Percentiles rank a stretch among this genome's conserved stretches.
These are phyloP conservation scores for Irpex lacteus DNA, from an alignment of 1,284 basidiomycete species.

Conservation along the genomic window DNA sequence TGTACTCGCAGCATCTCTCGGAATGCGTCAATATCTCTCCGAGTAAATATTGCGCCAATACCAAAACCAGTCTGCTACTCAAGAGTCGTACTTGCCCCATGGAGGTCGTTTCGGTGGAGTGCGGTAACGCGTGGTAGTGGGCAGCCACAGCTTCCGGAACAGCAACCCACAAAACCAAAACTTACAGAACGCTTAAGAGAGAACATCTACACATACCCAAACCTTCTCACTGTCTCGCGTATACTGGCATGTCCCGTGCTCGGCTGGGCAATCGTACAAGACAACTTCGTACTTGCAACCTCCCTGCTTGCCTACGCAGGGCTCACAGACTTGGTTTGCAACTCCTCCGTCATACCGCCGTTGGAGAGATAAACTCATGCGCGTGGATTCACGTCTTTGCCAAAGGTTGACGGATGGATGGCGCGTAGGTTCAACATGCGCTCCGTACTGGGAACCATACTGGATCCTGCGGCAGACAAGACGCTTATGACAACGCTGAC, in stretches of 20 bases:
- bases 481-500: constrained; percentile 93
- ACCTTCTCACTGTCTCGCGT: constrained; percentile 84
- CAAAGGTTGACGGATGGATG: constrained; percentile 13
- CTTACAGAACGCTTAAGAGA: constrained; percentile 48
- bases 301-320: constrained; percentile 86
- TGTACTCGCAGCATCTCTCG: not conserved
- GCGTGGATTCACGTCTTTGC: constrained; percentile 2
- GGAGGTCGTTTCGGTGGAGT: not conserved
- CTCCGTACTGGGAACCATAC: constrained; percentile 89
- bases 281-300: constrained; percentile 79
- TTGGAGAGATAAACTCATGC: constrained; percentile 11
- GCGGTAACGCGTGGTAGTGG: not conserved
- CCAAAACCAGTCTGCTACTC: not conserved
- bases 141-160: not conserved
- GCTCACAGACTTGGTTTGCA: constrained; percentile 82
- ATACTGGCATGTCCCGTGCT: constrained; percentile 88
- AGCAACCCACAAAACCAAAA: constrained; percentile 1
- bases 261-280: constrained; percentile 89
- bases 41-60: not conserved
- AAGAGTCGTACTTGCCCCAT: not conserved
- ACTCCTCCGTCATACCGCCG: constrained; percentile 11
- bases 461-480: constrained; percentile 98
- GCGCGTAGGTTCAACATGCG: constrained; percentile 85
- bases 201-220: constrained; percentile 95
- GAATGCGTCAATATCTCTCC: not conserved